Conservation (phyloP, 164 flowering plant genomes). For the Amborella trichopoda region DNA sequence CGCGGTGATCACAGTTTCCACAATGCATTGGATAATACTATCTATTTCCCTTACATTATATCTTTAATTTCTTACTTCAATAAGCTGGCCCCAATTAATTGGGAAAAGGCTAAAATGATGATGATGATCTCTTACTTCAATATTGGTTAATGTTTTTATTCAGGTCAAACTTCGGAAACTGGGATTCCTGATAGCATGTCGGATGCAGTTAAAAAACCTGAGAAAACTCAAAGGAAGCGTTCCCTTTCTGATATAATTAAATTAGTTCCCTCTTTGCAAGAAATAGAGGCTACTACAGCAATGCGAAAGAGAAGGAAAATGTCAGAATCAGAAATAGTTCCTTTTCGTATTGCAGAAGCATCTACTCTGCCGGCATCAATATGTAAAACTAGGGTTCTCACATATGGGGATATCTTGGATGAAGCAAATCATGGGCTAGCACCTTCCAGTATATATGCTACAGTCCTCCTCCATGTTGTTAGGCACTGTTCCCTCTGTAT, state of each 20-base stretch:
- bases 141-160: no score
- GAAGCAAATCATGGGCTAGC: slow-evolving; percentile 91
- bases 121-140: no score
- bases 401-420: slow-evolving; percentile 59
- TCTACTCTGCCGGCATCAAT: slow-evolving; percentile 19
- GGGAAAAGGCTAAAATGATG: no score
- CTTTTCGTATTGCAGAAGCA: slow-evolving; percentile 17
- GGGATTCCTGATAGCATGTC: slow-evolving; percentile 14
- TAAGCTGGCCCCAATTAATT: no score
- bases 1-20: no score
- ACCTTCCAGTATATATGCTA: slow-evolving; percentile 63
- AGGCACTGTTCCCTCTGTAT: slow-evolving; percentile 91
- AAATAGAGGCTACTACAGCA: slow-evolving; percentile 16
- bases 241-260: slow-evolving; percentile 51
- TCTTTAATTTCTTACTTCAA: no score
- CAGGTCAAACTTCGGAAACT: slow-evolving; percentile 49
- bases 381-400: slow-evolving; percentile 38
- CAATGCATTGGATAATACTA: no score
- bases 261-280: slow-evolving; percentile 61
- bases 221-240: slow-evolving; percentile 49
- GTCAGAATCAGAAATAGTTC: slow-evolving; percentile 16
- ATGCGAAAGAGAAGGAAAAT: slow-evolving; percentile 47
- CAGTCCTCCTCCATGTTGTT: slow-evolving; percentile 86
- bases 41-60: no score
- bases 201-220: slow-evolving; percentile 21